These are phyloP conservation scores for Ceriops decandra DNA, from an alignment of 345 rosid genomes.

Conservation along the genomic window DNA sequence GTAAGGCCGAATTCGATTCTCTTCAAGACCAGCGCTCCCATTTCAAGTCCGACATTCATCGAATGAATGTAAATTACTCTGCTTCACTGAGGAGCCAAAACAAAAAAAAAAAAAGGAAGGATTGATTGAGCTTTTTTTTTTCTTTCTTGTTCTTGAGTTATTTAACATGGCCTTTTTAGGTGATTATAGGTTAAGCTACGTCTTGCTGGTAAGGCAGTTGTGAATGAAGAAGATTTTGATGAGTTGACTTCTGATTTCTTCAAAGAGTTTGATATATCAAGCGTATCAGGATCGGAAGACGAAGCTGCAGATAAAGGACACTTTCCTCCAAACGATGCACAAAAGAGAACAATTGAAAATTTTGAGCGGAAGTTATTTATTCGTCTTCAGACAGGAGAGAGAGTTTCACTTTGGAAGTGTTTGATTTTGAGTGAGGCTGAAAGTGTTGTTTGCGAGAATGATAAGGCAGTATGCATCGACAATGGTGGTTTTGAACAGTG, in stretches of 20 bases:
- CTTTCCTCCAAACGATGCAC: conserved; percentile 20
- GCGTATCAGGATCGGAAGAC: conserved; percentile 97
- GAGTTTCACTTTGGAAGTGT: conserved; percentile 72
- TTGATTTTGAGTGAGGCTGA: conserved; percentile 63
- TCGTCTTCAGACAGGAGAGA: conserved; percentile 61
- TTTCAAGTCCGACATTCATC: conserved; percentile 89
- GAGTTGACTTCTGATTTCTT: conserved; percentile 67
- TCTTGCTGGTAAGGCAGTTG: conserved; percentile 66
- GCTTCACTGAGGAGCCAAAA: not conserved
- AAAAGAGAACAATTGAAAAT: conserved; percentile 31
- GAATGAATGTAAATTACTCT: conserved; percentile 56
- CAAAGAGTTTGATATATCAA: conserved; percentile 75
- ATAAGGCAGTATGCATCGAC: conserved; percentile 21
- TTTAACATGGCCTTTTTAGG: not conserved
- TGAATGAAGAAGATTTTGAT: conserved; percentile 85
- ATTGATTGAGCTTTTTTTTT: no score
- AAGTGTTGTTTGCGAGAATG: conserved; percentile 39
- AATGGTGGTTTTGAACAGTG: conserved; percentile 8
- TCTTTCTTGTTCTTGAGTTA: not conserved
- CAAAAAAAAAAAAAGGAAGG: not conserved
- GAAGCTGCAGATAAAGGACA: conserved; percentile 46
- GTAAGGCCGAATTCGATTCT: conserved; percentile 75
- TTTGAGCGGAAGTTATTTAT: conserved; percentile 59
- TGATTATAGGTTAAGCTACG: conserved; percentile 65
- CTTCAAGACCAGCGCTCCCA: conserved; percentile 85